Evolutionary conservation across 345 rosid species (phyloP), one percentile per base, ranked within the genome.

Genomic region (Salix brachista): DNA sequence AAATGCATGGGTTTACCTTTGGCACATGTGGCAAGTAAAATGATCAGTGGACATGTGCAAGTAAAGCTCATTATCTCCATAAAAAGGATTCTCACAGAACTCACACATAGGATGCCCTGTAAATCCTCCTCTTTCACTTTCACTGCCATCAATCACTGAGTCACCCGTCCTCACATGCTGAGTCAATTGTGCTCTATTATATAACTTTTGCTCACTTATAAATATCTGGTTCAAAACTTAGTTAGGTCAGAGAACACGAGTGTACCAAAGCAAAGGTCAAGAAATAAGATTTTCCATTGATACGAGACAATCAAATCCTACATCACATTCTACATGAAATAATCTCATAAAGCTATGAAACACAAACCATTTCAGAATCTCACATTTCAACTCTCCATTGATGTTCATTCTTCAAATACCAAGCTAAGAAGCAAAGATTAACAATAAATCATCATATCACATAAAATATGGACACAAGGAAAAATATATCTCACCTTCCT

Each of bases 11-110:
- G 25, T 12, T 34, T 52, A 80, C 83, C 77, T 80, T 62, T 71
- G 79, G 73, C 80, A 80, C 66, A 80, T 76, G 42, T 80, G 83
- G 72, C 83, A 80, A 32, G 83, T 80, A 72, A 64, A 80, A 72
- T 80, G 83, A 52, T 80, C 80, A 41, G 76, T 76, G 13, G 83
- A 80, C 83, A 80, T 76, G 19, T 80, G 83, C 48, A 65, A 39
- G 39, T 76, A 80, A 42, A 80, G 75, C 69, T 80, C 80, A 72
- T 80, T 80, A 30, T 80, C 83, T 26, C 83, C 83, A 72, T 80
- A 72, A 69, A 71, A 76, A 4, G 80, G 80, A 21, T 72, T 42
- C 52, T 39, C 70, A 64, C 83, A 80, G 46, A 80, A 80, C 58
- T 75, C 73, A 72, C 83, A 80, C 3, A 41, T n/a, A 3, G 83